Percentiles rank a stretch among this genome's conserved stretches.
phyloP scores from a whole-genome alignment of 306 rosid genomes.

The Acmispon strigosus region DNA sequence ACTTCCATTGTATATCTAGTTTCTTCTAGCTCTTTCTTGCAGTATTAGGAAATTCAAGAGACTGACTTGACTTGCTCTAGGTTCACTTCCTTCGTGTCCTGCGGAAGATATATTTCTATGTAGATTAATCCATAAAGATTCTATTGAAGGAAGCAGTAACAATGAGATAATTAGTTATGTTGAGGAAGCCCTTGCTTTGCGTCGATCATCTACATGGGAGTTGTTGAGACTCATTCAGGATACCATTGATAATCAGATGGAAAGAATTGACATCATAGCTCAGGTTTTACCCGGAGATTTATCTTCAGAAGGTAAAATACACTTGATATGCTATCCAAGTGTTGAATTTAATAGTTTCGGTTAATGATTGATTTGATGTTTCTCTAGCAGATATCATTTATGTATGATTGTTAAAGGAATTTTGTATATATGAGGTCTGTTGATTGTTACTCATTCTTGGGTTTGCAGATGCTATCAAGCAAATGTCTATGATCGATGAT shows the following conservation, averaged over 20 bases:
- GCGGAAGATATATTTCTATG: slow-evolving; percentile 81
- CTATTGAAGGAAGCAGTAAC: slow-evolving; percentile 39
- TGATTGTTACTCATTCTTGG: slow-evolving; percentile 26
- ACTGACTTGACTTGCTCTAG: slow-evolving; percentile 42
- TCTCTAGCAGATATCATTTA: background rate
- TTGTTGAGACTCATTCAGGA: slow-evolving; percentile 55
- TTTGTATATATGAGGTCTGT: slow-evolving; percentile 14
- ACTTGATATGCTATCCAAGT: slow-evolving; percentile 19
- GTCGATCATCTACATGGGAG: slow-evolving; percentile 50
- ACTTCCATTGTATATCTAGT: background rate
- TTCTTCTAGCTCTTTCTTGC: background rate
- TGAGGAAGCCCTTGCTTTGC: slow-evolving; percentile 64
- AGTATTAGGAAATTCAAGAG: slow-evolving; percentile 10
- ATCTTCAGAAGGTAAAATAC: slow-evolving; percentile 70
- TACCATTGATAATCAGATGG: slow-evolving; percentile 44
- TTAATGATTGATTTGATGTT: background rate
- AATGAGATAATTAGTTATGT: slow-evolving; percentile 39
- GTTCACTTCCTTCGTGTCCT: slow-evolving; percentile 62
- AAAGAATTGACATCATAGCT: slow-evolving; percentile 38
- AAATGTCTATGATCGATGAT: slow-evolving; percentile 70
- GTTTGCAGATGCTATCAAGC: slow-evolving; percentile 60
- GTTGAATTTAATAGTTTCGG: slow-evolving; percentile 3
- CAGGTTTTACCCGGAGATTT: slow-evolving; percentile 37
- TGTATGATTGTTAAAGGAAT: slow-evolving; percentile 15
- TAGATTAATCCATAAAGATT: slow-evolving; percentile 67